Evolutionary conservation across 495 filamentous ascomycete genomes (phyloP).

Genomic region (Penicillium paradoxum): DNA sequence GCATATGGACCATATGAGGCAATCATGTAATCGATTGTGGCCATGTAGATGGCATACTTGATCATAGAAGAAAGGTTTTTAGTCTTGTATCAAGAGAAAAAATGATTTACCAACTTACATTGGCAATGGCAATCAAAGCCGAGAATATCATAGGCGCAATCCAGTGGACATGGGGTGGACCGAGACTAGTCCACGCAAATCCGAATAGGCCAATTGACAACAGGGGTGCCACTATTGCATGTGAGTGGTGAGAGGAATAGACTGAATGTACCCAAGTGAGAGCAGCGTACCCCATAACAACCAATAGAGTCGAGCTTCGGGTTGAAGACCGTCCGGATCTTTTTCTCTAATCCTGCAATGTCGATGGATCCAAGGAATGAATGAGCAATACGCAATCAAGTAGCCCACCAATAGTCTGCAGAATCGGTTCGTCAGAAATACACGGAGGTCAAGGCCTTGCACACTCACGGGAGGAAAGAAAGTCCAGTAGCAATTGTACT

Average conservation of each 20-base stretch:
- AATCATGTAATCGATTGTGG: constrained; percentile 82
- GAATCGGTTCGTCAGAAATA: neutral
- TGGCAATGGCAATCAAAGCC: constrained; percentile 59
- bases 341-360: constrained; percentile 41
- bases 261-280: neutral
- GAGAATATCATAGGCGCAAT: constrained; percentile 58
- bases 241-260: neutral
- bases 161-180: constrained; percentile 58
- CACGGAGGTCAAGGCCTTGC: neutral
- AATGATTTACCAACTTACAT: constrained; percentile 20
- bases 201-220: constrained; percentile 64
- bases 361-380: constrained; percentile 58
- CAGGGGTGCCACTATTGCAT: constrained; percentile 49
- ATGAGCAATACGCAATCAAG: constrained; percentile 56
- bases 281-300: constrained; percentile 42
- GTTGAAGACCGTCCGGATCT: constrained; percentile 47
- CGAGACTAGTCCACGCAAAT: constrained; percentile 62
- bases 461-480: constrained; percentile 51
- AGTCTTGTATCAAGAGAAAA: neutral
- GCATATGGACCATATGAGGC: constrained; percentile 72
- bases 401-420: constrained; percentile 58
- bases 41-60: constrained; percentile 67
- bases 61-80: neutral
- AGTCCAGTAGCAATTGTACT: constrained; percentile 51
- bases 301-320: constrained; percentile 53